Base-by-base conservation (phyloP, 805 yeast genomes). In the Teunomyces pallodes region DNA sequence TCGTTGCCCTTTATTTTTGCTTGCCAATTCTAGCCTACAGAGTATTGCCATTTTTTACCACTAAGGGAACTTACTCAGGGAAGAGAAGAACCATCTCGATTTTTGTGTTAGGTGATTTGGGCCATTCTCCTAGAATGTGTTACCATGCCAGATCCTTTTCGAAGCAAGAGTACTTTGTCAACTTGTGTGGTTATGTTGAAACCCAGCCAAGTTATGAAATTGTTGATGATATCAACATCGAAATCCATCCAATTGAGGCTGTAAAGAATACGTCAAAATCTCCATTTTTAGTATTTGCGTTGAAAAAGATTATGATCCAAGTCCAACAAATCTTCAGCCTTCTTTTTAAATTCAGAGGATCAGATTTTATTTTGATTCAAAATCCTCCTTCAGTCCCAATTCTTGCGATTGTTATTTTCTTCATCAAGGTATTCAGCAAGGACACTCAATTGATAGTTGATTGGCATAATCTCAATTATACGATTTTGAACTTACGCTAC, bases 311-410 rank as follows among this genome's bases (percentile, higher is more conserved):
- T 1, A 1, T 78, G 0, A 48, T 63, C 3, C 97, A 90, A 66
- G 60, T 81, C 8, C 58, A 57, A 38, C 67, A 70, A 29, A 64
- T 90, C 26, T 59, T 76, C 38, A 47, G 53, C 9, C 61, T 86
- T 20, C 66, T 91, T 36, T 74, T 80, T 62, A 55, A 69, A 30
- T 65, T 84, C 38, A 69, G 85, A 44, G 86, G 84, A 20, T 80
- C 88, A 16, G 80, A 84, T 51, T 89, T 74, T 57, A 74, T 91
- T 6, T 58, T 92, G 62, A 77, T 94, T 27, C 95, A 87, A 69
- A 94, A 92, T 65, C 99, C 99, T 0, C 99, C 99, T 0, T 81
- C 89, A 3, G 75, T 94, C 42, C 99, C 99, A 0, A 72, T 90
- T 2, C 66, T 94, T 12, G 79, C 87, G 0, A 70, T 91, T 2